These are phyloP conservation scores for Tripterygium wilfordii DNA, from an alignment of 177 flowering plant genomes.

Conservation along the genomic window DNA sequence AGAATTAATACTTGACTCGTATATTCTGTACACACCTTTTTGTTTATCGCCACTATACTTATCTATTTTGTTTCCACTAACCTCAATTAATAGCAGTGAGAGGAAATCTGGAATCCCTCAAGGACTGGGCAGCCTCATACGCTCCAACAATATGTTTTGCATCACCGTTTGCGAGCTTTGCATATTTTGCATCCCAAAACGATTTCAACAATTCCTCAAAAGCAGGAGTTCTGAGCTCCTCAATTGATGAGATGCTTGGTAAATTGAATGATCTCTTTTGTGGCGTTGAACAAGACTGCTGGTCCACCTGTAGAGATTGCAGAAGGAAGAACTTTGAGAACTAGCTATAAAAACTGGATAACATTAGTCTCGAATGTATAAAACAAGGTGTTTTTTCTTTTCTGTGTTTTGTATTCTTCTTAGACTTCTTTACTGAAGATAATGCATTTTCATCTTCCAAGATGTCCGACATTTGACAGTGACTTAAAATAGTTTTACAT, in stretches of 20 bases:
- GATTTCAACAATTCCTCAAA: conserved; percentile 74
- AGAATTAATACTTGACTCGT: too few species aligned
- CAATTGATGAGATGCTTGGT: conserved; percentile 76
- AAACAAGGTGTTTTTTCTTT: too few species aligned
- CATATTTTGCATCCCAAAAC: conserved; percentile 72
- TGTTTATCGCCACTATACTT: conserved; percentile 16
- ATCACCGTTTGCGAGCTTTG: conserved; percentile 76
- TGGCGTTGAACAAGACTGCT: conserved; percentile 93
- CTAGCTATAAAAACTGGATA: too few species aligned
- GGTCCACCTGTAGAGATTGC: conserved; percentile 78
- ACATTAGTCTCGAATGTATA: too few species aligned
- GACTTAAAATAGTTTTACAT: too few species aligned
- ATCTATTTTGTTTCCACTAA: background rate
- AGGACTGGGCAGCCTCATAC: conserved; percentile 48
- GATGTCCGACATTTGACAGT: too few species aligned
- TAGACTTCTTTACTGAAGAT: too few species aligned
- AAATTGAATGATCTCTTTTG: conserved; percentile 67
- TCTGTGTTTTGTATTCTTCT: too few species aligned
- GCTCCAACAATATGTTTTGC: conserved; percentile 42
- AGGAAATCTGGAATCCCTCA: conserved; percentile 81
- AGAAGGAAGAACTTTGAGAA: too few species aligned
- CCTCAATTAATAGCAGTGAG: conserved; percentile 77
- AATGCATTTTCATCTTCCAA: too few species aligned
- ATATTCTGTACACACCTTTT: conserved; percentile 32
- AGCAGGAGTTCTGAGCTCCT: conserved; percentile 87